Evolutionary conservation across 2,329 filamentous ascomycete species (phyloP).

Genomic region (Dactylella cylindrospora): DNA sequence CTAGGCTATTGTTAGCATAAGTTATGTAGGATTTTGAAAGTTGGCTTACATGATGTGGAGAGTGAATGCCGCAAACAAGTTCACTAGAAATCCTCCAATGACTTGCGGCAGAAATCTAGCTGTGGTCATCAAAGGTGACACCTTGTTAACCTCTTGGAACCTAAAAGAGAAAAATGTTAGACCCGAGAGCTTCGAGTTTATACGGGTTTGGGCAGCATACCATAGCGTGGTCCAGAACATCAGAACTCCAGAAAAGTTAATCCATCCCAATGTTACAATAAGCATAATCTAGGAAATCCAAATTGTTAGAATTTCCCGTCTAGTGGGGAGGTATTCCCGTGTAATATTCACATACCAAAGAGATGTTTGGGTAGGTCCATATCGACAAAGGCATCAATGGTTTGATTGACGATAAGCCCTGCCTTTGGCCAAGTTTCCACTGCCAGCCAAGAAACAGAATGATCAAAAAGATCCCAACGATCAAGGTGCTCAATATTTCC

Average conservation of each 20-base stretch:
- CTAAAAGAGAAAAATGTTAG: no score
- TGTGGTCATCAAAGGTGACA: constrained; percentile 21
- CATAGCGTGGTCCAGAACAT: constrained; percentile 41
- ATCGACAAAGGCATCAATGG: constrained; percentile 39
- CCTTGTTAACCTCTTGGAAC: constrained; percentile 41
- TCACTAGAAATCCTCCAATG: constrained; percentile 27
- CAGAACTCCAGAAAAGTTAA: constrained; percentile 30
- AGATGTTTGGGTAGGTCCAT: constrained; percentile 32
- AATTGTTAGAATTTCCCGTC: neutral
- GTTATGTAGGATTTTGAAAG: neutral
- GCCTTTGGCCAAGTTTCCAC: constrained; percentile 20
- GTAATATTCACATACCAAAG: constrained; percentile 6
- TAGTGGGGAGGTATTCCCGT: neutral
- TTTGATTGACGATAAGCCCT: constrained; percentile 7
- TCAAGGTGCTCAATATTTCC: constrained; percentile 26
- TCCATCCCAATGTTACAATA: constrained; percentile 33
- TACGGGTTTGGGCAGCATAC: no score
- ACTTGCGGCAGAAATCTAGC: constrained; percentile 35
- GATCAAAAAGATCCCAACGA: constrained; percentile 23
- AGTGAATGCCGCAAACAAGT: constrained; percentile 29
- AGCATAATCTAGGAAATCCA: constrained; percentile 18
- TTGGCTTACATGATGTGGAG: constrained; percentile 28
- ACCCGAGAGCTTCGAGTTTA: no score
- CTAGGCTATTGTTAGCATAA: neutral
- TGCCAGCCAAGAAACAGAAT: constrained; percentile 24